Evolutionary conservation across 2,329 filamentous ascomycete genomes (phyloP).

Genomic region (Acrocalymma vagum): DNA sequence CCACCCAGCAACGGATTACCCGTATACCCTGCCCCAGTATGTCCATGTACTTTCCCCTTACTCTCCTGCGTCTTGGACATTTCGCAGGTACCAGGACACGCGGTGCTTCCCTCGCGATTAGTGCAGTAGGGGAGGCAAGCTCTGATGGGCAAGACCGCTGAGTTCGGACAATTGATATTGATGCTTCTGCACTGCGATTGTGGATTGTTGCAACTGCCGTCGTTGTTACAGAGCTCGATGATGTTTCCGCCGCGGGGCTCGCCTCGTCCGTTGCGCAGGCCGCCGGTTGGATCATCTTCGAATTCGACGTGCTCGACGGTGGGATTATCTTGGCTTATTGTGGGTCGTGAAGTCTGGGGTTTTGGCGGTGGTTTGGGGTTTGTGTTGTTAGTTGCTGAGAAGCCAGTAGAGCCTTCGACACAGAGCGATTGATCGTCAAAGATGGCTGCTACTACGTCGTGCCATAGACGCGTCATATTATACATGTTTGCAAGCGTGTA

Average conservation of each 20-base stretch:
- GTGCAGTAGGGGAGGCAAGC: slow-evolving; percentile 10
- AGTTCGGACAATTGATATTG: slow-evolving; percentile 1
- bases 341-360: slow-evolving; percentile 2
- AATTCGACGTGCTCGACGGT: slow-evolving; percentile 11
- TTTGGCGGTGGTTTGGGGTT: slow-evolving; percentile 8
- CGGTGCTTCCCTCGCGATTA: background rate
- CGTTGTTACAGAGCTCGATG: slow-evolving; percentile 1
- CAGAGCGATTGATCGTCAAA: slow-evolving; percentile 41
- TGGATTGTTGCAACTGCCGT: background rate
- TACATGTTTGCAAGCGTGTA: slow-evolving; percentile 46
- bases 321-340: no score
- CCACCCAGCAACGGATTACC: slow-evolving; percentile 1
- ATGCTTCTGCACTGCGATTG: slow-evolving; percentile 2
- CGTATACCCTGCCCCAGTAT: background rate
- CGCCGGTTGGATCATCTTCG: slow-evolving; percentile 11
- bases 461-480: slow-evolving; percentile 48
- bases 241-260: background rate
- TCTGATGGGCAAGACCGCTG: background rate
- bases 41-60: background rate
- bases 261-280: slow-evolving; percentile 3
- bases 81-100: slow-evolving; percentile 6
- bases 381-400: slow-evolving; percentile 15
- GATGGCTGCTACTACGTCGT: slow-evolving; percentile 40
- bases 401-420: slow-evolving; percentile 41
- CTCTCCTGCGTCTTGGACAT: slow-evolving; percentile 4